These are phyloP conservation scores for Podospora bellae-mahoneyi DNA, from an alignment of 495 filamentous ascomycete species.

Conservation along the genomic window DNA sequence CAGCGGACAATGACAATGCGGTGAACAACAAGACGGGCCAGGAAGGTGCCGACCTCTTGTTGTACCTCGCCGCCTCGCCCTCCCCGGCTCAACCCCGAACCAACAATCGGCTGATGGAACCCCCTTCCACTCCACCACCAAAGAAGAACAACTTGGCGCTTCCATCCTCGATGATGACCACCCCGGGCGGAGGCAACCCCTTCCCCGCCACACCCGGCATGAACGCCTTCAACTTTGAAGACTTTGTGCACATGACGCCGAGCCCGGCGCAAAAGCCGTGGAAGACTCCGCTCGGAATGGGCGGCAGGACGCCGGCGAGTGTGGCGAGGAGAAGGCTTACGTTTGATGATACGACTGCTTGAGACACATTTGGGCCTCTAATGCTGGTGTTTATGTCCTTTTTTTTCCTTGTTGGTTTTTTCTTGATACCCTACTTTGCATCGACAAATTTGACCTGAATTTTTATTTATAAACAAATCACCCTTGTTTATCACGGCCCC, in stretches of 20 bases:
- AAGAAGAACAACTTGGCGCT: constrained; percentile 62
- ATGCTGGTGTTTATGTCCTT: constrained; percentile 1
- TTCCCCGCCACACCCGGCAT: constrained; percentile 60
- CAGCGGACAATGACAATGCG: constrained; percentile 19
- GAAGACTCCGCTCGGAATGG: constrained; percentile 58
- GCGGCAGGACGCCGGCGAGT: constrained; percentile 42
- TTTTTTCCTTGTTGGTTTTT: constrained; percentile 6
- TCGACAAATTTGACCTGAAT: neutral
- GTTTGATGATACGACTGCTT: constrained; percentile 41
- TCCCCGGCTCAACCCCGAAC: constrained; percentile 62
- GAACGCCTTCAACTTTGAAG: constrained; percentile 82
- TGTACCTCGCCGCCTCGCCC: constrained; percentile 90
- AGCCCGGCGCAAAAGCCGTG: constrained; percentile 86
- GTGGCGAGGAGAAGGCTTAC: constrained; percentile 42
- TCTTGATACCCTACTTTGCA: constrained; percentile 13
- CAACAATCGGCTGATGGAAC: constrained; percentile 49
- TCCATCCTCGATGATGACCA: constrained; percentile 87
- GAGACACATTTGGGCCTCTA: constrained; percentile 6
- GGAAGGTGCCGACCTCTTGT: constrained; percentile 84
- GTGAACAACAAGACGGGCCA: constrained; percentile 55
- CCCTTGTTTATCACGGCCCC: neutral
- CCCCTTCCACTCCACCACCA: constrained; percentile 84
- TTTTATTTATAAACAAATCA: neutral
- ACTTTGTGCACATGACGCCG: constrained; percentile 96
- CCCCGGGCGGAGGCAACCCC: constrained; percentile 63